Base-by-base conservation (phyloP, 345 rosid species). In the Excoecaria cochinchinensis region DNA sequence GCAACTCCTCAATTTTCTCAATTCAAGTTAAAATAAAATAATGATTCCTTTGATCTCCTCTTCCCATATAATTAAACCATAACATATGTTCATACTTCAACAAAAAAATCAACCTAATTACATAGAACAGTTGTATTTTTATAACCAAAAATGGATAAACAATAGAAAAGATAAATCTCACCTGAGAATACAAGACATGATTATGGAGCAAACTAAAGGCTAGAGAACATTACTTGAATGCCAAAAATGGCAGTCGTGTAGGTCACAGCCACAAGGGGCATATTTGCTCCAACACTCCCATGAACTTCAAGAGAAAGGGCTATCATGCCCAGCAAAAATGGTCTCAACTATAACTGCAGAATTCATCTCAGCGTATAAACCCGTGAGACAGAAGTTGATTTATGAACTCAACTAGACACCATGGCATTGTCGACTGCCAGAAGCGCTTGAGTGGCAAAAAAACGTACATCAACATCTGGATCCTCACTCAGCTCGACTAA, bases 381-480 rank as follows among this genome's bases (percentile, higher is more conserved):
- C n/a, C 6, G 65, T 13, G 40, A 19, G 50, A n/a, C 8, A 7
- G 24, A 56, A 25, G n/a, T 59, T 25, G 48, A 44, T 44, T 44
- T 44, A 44, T 44, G 13, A 1, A 21, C 24, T 4, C 14, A 19
- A 83, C 86, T 85, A 61, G 94, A 87, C 95, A 94, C 90, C 94
- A 90, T 88, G 58, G 84, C 86, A 24, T 84, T 87, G 67, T 92
- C 90, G 60, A 89, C 90, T 0, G 95, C 81, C 70, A 88, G 97
- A 55, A 95, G 82, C 17, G 97, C 97, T 85, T 95, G 88, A 79
- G 77, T 90, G 36, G 99, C 95, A 59, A 90, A 94, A 48, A 83
- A 94, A 4, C 98, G 88, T 57, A 95, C 99, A 83, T 92, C 97
- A 13, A 91, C 97, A 55, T 94, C 98, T 25, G 98, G 95, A 74